Evolutionary conservation across 2,329 filamentous ascomycete species (phyloP).

Genomic region (Phialemonium atrogriseum): DNA sequence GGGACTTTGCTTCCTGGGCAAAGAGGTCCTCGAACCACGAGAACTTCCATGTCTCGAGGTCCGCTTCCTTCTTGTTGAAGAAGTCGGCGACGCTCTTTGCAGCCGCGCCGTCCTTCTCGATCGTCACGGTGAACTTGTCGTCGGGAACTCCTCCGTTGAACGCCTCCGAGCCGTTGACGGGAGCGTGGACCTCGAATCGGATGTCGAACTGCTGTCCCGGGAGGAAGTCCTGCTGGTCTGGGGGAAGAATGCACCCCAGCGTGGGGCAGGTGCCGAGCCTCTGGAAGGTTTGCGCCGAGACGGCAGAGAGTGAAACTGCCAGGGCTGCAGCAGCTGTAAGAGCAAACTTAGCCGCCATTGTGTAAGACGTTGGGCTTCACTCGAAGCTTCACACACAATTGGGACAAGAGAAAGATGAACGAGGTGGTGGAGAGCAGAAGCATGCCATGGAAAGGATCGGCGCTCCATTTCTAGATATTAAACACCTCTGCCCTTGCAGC

Average conservation of each 20-base stretch:
- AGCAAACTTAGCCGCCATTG: too few relatives aligned
- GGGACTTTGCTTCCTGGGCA: slow-evolving; percentile 59
- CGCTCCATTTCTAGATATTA: too few relatives aligned
- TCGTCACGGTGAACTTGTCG: slow-evolving; percentile 66
- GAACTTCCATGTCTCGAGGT: slow-evolving; percentile 75
- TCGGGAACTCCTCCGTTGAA: slow-evolving; percentile 61
- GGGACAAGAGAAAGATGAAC: too few relatives aligned
- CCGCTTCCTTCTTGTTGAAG: slow-evolving; percentile 62
- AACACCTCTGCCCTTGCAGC: too few relatives aligned
- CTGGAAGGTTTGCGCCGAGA: slow-evolving; percentile 50
- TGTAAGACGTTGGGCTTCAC: too few relatives aligned
- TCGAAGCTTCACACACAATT: too few relatives aligned
- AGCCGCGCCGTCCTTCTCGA: slow-evolving; percentile 52
- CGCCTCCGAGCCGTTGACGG: slow-evolving; percentile 74
- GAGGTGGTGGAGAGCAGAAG: too few relatives aligned
- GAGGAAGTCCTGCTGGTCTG: slow-evolving; percentile 68
- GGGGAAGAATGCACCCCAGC: slow-evolving; percentile 52
- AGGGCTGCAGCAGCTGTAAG: slow-evolving; percentile 19
- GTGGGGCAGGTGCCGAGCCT: slow-evolving; percentile 50
- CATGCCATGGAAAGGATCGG: too few relatives aligned
- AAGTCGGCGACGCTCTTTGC: slow-evolving; percentile 51
- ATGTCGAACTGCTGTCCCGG: slow-evolving; percentile 80
- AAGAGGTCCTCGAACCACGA: slow-evolving; percentile 82
- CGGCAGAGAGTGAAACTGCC: slow-evolving; percentile 28
- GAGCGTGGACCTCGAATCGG: slow-evolving; percentile 73